Evolutionary conservation across 176 grass and related monocot genomes (phyloP).

Genomic region (Aegilops speltoides): DNA sequence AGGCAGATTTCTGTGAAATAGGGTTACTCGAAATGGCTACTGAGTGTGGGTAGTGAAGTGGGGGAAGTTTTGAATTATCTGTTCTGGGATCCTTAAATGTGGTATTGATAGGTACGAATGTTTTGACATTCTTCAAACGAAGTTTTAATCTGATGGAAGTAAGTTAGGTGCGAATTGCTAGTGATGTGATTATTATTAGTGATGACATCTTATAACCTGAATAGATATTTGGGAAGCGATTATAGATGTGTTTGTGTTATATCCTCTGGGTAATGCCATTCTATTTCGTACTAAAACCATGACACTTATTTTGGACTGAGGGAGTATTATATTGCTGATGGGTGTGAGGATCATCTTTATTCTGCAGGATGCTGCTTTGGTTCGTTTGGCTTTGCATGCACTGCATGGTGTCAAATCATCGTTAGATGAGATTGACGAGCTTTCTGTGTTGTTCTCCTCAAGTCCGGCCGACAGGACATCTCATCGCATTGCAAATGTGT

Average conservation of each 20-base stretch:
- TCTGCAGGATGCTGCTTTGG: slow-evolving; percentile 76
- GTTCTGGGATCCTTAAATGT: neutral
- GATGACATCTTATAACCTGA: neutral
- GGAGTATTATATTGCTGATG: neutral
- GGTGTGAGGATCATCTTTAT: slow-evolving; percentile 9
- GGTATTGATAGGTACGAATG: neutral
- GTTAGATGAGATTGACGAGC: slow-evolving; percentile 72
- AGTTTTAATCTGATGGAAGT: neutral
- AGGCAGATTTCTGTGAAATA: neutral
- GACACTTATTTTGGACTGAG: too few relatives aligned
- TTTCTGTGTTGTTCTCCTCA: slow-evolving; percentile 58
- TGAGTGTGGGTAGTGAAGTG: neutral
- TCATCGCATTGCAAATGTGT: slow-evolving; percentile 56
- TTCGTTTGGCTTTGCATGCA: slow-evolving; percentile 73
- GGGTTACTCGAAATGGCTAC: neutral
- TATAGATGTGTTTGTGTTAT: neutral
- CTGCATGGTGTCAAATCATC: slow-evolving; percentile 76
- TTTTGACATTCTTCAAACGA: neutral
- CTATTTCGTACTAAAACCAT: neutral
- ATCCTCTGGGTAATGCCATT: neutral
- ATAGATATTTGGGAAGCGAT: neutral
- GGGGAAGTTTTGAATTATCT: neutral
- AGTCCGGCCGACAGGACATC: slow-evolving; percentile 79
- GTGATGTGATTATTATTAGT: neutral
- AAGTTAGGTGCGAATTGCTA: neutral